Evolutionary conservation across 148 eudicot genomes (phyloP), one percentile per base, ranked within the genome.

Genomic region (Chenopodium album): DNA sequence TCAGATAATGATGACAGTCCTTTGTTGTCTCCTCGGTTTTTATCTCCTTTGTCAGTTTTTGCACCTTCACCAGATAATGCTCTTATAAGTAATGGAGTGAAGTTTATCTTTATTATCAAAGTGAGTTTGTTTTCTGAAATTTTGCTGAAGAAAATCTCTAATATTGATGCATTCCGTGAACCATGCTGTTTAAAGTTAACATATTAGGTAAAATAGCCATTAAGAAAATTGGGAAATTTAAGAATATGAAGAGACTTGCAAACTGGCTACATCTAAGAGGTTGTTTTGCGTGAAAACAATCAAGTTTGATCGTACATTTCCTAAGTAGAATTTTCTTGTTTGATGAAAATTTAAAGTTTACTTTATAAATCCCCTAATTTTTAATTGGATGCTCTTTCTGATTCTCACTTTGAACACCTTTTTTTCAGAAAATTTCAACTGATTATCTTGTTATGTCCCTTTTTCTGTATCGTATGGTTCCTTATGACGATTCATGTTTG

Each of bases 11-110:
- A 94, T 78, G 94, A 89, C 77, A 85, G 79, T 82, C 86, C 88
- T 78, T 86, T 89, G 52, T 79, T 92, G 85, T 92, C 99, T 74
- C 98, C 98, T 82, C 95, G 90, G 60, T 92, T 91, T 84, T 87
- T 92, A 54, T 90, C 97, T 82, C 94, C 98, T 20, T 86, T 96
- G 62, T 89, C 98, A 79, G 93, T 85, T 63, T 94, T 91, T 86
- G 86, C 92, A 59, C 78, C 88, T 32, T 88, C 97, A 46, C 90
- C 97, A 63, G 94, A 90, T 75, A 88, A 82, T 83, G 65, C 88
- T 82, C 92, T 94, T 84, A 88, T 92, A 26, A 88, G 81, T 69
- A 87, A 90, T 78, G 98, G 94, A 84, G 80, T 90, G 91, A 89
- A 94, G 82, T 94, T 96, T 88, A 87, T 94, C 67, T 90, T 71